These are phyloP conservation scores for Picea sitchensis DNA, from an alignment of 75 land plant genomes.

Conservation along the genomic window DNA sequence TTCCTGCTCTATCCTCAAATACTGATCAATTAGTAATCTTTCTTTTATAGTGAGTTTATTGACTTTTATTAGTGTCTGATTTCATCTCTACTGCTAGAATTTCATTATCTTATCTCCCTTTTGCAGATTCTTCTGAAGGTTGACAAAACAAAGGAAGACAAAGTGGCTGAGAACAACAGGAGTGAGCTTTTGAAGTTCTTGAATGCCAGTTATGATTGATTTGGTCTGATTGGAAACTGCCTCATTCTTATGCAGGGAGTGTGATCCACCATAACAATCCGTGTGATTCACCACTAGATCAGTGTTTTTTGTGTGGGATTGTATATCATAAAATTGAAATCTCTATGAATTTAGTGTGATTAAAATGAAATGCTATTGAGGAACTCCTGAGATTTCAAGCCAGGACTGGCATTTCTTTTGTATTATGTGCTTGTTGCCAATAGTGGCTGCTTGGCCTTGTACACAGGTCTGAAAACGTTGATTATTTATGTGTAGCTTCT, in stretches of 20 bases:
- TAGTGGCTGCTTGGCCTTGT: neutral
- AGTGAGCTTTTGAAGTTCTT: slow-evolving; percentile 90
- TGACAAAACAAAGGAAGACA: slow-evolving; percentile 94
- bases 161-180: slow-evolving; percentile 77
- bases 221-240: neutral
- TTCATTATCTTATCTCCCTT: neutral
- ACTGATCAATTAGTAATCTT: neutral
- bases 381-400: neutral
- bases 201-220: slow-evolving; percentile 93
- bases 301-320: neutral
- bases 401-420: neutral
- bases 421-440: neutral
- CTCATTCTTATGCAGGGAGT: neutral
- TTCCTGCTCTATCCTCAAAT: neutral
- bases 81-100: neutral
- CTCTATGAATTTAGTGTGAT: neutral
- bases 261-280: neutral
- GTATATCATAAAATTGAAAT: neutral
- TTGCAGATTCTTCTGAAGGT: slow-evolving; percentile 89
- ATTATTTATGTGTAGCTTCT: neutral
- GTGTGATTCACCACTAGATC: neutral
- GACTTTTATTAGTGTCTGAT: neutral
- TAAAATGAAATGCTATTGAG: neutral
- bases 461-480: neutral
- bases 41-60: neutral